Conservation (phyloP, 176 grass and related monocot species). For the Rhynchospora pubera region DNA sequence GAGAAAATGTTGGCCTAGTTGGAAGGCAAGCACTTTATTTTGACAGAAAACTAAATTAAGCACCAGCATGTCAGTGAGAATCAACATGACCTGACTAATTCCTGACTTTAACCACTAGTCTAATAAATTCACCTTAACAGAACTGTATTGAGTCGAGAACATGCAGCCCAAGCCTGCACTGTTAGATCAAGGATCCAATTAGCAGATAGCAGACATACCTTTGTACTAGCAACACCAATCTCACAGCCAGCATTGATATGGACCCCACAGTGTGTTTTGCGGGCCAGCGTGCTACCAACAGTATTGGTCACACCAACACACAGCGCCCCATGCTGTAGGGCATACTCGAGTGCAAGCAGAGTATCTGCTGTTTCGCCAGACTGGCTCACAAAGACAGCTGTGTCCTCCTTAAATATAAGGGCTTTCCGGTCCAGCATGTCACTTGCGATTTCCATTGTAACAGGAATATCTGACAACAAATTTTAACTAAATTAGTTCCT, state of each 20-base stretch:
- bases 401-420: slow-evolving; percentile 78
- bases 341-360: slow-evolving; percentile 89
- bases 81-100: background rate
- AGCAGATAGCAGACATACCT: slow-evolving; percentile 31
- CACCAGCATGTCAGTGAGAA: background rate
- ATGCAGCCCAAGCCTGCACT: background rate
- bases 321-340: slow-evolving; percentile 62
- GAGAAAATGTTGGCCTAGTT: background rate
- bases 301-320: slow-evolving; percentile 96
- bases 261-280: slow-evolving; percentile 87
- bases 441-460: slow-evolving; percentile 83
- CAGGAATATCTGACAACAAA: slow-evolving; percentile 57
- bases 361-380: slow-evolving; percentile 97
- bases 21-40: background rate
- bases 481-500: background rate
- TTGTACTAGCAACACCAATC: slow-evolving; percentile 93
- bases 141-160: background rate
- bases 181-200: background rate
- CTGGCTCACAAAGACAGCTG: slow-evolving; percentile 88
- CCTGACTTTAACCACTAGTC: background rate
- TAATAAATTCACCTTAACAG: background rate
- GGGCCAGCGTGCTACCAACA: slow-evolving; percentile 77
- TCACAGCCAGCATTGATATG: slow-evolving; percentile 97
- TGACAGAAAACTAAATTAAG: background rate
- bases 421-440: slow-evolving; percentile 83